Evolutionary conservation across 2,329 filamentous ascomycete genomes (phyloP), one percentile per base, ranked within the genome.

Genomic region (Seiridium unicorne): DNA sequence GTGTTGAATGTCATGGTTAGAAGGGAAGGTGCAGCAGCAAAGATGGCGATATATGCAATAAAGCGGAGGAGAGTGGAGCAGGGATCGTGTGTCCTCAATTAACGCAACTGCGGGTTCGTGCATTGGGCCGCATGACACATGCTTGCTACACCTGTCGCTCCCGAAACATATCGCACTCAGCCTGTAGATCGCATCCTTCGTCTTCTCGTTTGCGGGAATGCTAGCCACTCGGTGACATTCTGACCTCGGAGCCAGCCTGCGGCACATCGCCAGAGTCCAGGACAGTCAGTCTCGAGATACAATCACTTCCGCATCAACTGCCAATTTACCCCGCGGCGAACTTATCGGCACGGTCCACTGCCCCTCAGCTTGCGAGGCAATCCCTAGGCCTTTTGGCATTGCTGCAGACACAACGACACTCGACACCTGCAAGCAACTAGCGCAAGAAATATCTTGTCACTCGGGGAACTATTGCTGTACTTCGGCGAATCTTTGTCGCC

Each of bases 271-370:
- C 18, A 26, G 18, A 26, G 18, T 42, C 13, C 38, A 42, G 7
- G 38, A 42, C 13, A 42, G 7, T 13, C 38, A 42, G 38, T 42
- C 38, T 42, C 2, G 18, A 42, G 7, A 8, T 13, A 42, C 38
- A 42, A 13, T 42, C 38, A 42, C 11, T 26, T 47, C n/a, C 32
- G n/a, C 35, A 18, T 35, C 49, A 38, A 35, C 49, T 11, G 9
- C 49, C 51, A 8, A 51, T 8, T 57, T 49, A 61, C 59, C 59
- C 59, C 59, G 48, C 59, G 55, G 44, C 55, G 18, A 42, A 38
- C 54, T 61, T 61, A 61, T 61, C 55, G 35, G 54, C 47, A 51
- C 53, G 53, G 51, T 36, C 48, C 55, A 49, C 44, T 36, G 35
- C 49, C 51, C 51, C 51, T 55, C 51, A 55, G 51, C 51, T 35